phyloP scores from a whole-genome alignment of 2,329 filamentous ascomycete genomes.

The Neonectria magnoliae region DNA sequence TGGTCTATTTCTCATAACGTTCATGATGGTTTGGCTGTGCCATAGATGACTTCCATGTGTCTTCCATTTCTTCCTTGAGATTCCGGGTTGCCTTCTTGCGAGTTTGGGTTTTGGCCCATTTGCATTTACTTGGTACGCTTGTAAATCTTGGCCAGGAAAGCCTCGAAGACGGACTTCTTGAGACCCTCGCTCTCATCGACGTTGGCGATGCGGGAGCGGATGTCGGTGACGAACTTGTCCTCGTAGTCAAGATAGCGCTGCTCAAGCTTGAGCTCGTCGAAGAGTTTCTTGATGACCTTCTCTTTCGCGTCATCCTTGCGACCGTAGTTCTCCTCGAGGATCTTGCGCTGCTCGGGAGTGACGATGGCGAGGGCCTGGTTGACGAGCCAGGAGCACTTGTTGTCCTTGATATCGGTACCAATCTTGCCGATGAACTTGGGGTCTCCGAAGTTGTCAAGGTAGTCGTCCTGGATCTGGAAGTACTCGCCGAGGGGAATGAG shows the following conservation, averaged over 20 bases:
- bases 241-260: slow-evolving; percentile 88
- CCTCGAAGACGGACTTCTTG: slow-evolving; percentile 89
- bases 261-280: slow-evolving; percentile 85
- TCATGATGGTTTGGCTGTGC: slow-evolving; percentile 8
- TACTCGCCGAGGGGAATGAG: slow-evolving; percentile 98
- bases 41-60: not conserved
- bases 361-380: slow-evolving; percentile 89
- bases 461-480: slow-evolving; percentile 99
- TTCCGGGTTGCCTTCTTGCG: slow-evolving; percentile 1
- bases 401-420: slow-evolving; percentile 98
- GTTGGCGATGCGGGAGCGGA: slow-evolving; percentile 77
- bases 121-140: slow-evolving; percentile 86
- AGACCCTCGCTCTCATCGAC: slow-evolving; percentile 89
- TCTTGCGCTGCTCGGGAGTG: slow-evolving; percentile 84
- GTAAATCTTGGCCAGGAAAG: slow-evolving; percentile 96
- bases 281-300: slow-evolving; percentile 87
- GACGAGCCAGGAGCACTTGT: slow-evolving; percentile 99
- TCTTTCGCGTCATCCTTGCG: slow-evolving; percentile 87
- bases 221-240: slow-evolving; percentile 83
- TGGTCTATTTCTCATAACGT: slow-evolving; percentile 16
- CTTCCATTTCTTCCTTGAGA: not conserved
- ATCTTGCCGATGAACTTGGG: slow-evolving; percentile 97
- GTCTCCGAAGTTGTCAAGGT: slow-evolving; percentile 96
- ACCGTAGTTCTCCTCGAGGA: slow-evolving; percentile 94
- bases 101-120: slow-evolving; percentile 13